phyloP scores from a whole-genome alignment of 345 rosid species.

The Psidium friedrichsthalianum region DNA sequence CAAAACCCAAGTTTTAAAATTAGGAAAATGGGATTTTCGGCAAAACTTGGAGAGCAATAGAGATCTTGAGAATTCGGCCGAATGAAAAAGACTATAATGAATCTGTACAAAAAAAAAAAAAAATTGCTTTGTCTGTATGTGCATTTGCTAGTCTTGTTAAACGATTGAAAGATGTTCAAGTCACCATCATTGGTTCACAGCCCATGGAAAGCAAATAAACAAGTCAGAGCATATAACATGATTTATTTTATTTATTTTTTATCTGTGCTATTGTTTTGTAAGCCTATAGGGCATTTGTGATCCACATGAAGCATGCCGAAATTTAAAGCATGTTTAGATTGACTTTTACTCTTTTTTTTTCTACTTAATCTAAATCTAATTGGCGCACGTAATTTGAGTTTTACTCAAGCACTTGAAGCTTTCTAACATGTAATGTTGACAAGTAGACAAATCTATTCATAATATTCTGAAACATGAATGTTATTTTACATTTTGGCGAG shows the following conservation, averaged over 20 bases:
- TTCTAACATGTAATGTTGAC: not conserved
- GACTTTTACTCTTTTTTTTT: not conserved
- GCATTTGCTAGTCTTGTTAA: not conserved
- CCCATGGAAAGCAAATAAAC: not conserved
- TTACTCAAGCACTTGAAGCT: not conserved
- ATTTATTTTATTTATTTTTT: not conserved
- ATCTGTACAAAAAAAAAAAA: no score
- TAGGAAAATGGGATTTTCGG: no score
- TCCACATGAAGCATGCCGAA: not conserved
- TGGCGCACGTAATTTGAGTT: not conserved
- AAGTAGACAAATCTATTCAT: not conserved
- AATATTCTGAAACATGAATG: not conserved
- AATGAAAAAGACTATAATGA: no score
- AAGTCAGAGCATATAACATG: not conserved
- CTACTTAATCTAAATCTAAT: not conserved
- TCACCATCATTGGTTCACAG: not conserved
- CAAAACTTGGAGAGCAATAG: no score
- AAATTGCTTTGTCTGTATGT: not conserved
- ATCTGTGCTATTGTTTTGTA: not conserved
- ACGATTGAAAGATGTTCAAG: not conserved
- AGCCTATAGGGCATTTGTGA: not conserved
- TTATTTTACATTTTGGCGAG: not conserved
- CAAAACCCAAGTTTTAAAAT: no score
- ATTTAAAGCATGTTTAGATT: not conserved
- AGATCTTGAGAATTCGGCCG: no score